A percentile compares a stretch with the other conserved stretches of the same genome.
Evolutionary conservation across 2,329 filamentous ascomycete species (phyloP).

Genomic region (Aspergillus sp.): DNA sequence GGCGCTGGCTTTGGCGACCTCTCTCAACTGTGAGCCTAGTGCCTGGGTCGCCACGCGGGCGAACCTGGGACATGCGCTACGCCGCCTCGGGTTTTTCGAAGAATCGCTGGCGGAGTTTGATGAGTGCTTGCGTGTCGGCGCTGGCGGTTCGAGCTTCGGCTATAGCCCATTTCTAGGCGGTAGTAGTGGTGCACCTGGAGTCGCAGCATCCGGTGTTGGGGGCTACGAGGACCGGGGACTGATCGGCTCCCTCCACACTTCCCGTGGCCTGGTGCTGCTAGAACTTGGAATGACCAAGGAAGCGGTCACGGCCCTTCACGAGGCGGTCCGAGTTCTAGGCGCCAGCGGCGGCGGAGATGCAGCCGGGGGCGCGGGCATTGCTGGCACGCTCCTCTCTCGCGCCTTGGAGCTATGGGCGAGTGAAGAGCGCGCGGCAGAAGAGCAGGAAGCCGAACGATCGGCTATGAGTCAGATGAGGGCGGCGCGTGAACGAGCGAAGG

Average conservation of each 20-base stretch:
- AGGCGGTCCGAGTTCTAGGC: constrained; percentile 53
- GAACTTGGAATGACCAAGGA: constrained; percentile 72
- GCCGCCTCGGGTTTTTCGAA: constrained; percentile 66
- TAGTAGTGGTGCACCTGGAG: constrained; percentile 31
- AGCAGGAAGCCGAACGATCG: constrained; percentile 13
- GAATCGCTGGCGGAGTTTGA: constrained; percentile 80
- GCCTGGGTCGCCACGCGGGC: constrained; percentile 82
- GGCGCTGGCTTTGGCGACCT: constrained; percentile 72
- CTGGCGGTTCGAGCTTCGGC: constrained; percentile 71
- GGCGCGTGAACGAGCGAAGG: constrained; percentile 30
- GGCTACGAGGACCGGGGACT: constrained; percentile 48
- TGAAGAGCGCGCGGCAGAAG: constrained; percentile 9
- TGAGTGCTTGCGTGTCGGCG: constrained; percentile 75
- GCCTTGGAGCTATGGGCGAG: constrained; percentile 47
- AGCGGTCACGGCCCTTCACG: constrained; percentile 77
- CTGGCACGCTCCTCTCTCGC: constrained; percentile 43
- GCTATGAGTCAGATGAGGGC: constrained; percentile 18
- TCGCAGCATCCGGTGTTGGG: constrained; percentile 40
- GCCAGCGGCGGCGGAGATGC: constrained; percentile 46
- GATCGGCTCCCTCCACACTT: constrained; percentile 46
- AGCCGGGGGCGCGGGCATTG: constrained; percentile 46
- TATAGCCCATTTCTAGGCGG: constrained; percentile 64
- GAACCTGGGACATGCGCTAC: constrained; percentile 85
- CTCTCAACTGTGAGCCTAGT: constrained; percentile 76
- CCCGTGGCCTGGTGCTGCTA: constrained; percentile 74